Percentiles rank a stretch among this genome's conserved stretches.
Conservation (phyloP, 2,329 filamentous ascomycete genomes). For the Coniochaeta sp. region DNA sequence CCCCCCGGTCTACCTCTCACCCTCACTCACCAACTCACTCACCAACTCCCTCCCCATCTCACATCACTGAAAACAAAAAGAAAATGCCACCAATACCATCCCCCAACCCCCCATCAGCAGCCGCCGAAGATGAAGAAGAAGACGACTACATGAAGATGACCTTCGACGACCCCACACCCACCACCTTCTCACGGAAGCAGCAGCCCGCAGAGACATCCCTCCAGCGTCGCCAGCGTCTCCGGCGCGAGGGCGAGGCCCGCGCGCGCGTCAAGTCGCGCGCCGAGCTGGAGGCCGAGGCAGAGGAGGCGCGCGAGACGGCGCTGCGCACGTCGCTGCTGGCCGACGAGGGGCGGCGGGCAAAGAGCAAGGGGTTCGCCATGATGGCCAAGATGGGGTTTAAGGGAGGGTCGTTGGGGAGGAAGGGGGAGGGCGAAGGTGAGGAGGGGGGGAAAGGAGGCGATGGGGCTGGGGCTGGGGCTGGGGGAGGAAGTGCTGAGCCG, state of each 20-base stretch:
- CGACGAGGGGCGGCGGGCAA: slow-evolving; percentile 27
- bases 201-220: slow-evolving; percentile 45
- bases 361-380: slow-evolving; percentile 88
- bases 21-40: neutral
- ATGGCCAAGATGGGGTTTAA: slow-evolving; percentile 95
- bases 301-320: slow-evolving; percentile 64
- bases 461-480: too few relatives aligned
- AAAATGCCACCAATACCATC: neutral
- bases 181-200: slow-evolving; percentile 27
- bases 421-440: slow-evolving; percentile 16
- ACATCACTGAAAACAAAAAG: too few relatives aligned
- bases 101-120: neutral
- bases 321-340: slow-evolving; percentile 68
- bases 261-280: slow-evolving; percentile 71
- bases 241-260: slow-evolving; percentile 60
- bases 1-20: too few relatives aligned
- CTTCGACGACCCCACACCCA: slow-evolving; percentile 62
- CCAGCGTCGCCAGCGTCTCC: slow-evolving; percentile 44
- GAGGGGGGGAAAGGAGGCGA: too few relatives aligned
- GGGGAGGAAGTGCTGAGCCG: slow-evolving; percentile 47
- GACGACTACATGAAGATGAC: slow-evolving; percentile 98
- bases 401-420: slow-evolving; percentile 64
- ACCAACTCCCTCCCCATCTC: neutral
- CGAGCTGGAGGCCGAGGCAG: slow-evolving; percentile 70
- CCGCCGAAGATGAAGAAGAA: slow-evolving; percentile 43